phyloP scores from a whole-genome alignment of 257 asterid genomes.

The Capsicum rhomboideum region DNA sequence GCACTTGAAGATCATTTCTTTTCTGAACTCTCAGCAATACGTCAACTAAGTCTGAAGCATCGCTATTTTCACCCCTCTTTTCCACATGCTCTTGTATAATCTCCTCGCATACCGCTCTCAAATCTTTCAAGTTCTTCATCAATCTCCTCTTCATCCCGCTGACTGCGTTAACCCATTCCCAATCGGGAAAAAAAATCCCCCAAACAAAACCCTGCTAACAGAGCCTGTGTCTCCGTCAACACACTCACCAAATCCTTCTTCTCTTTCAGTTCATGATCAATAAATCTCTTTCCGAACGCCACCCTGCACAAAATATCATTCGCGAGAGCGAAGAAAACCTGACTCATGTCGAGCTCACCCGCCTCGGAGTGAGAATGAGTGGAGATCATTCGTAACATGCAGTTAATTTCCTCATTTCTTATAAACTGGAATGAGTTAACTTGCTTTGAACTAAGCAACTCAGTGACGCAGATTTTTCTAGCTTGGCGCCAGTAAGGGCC shows the following conservation, averaged over 20 bases:
- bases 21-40: constrained; percentile 25
- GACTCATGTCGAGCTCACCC: constrained; percentile 16
- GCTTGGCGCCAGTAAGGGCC: constrained; percentile 40
- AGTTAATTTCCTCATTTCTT: constrained; percentile 21
- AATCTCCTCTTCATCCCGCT: constrained; percentile 31
- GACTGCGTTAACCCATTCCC: constrained; percentile 26
- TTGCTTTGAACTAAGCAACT: constrained; percentile 19
- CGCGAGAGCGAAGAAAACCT: constrained; percentile 15
- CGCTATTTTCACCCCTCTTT: neutral
- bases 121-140: constrained; percentile 22
- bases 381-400: constrained; percentile 6
- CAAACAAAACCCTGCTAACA: constrained; percentile 25
- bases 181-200: constrained; percentile 30
- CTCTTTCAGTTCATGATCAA: neutral
- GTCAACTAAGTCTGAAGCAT: constrained; percentile 18
- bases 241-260: constrained; percentile 17
- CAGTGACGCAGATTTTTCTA: constrained; percentile 27
- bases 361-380: neutral
- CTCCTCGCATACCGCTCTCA: constrained; percentile 27
- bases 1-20: constrained; percentile 27
- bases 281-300: constrained; percentile 32
- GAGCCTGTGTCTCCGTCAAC: constrained; percentile 25
- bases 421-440: constrained; percentile 21
- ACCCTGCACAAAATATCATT: constrained; percentile 27
- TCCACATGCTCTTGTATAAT: constrained; percentile 19